These are phyloP conservation scores for Phytophthora citrophthora DNA, from an alignment of 352 stramenopile genomes.

Conservation along the genomic window DNA sequence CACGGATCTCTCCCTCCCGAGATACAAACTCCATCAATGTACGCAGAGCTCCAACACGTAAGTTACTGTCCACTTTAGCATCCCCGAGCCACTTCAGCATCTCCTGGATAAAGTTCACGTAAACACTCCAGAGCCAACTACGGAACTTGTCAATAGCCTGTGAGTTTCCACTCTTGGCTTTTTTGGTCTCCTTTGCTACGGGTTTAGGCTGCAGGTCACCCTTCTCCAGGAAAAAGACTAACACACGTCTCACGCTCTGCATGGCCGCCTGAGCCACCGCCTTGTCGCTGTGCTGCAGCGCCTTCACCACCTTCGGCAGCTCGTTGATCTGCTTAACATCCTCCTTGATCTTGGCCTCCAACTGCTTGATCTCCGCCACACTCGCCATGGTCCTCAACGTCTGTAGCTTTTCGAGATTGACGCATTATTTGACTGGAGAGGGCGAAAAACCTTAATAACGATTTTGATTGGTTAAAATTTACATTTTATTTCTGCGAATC, in stretches of 20 bases:
- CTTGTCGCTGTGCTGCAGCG: constrained; percentile 76
- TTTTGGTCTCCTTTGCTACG: constrained; percentile 50
- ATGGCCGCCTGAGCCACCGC: constrained; percentile 75
- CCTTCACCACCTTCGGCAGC: constrained; percentile 78
- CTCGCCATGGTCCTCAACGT: constrained; percentile 49
- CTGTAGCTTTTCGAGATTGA: constrained; percentile 28
- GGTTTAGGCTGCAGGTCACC: constrained; percentile 59
- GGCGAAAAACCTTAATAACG: not conserved
- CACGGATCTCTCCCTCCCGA: constrained; percentile 64
- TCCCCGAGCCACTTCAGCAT: constrained; percentile 80
- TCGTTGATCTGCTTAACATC: constrained; percentile 89
- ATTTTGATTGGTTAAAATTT: constrained; percentile 2
- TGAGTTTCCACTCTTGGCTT: constrained; percentile 37
- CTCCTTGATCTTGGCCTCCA: constrained; percentile 88
- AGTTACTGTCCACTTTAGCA: constrained; percentile 58
- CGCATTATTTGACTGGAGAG: constrained; percentile 22
- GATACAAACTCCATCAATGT: constrained; percentile 91
- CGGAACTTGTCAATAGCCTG: constrained; percentile 79
- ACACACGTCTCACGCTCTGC: constrained; percentile 78
- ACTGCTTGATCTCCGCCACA: constrained; percentile 81
- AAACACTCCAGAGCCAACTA: constrained; percentile 86
- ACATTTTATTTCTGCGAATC: constrained; percentile 2
- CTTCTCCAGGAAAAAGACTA: constrained; percentile 87
- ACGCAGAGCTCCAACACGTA: constrained; percentile 81
- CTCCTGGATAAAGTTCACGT: constrained; percentile 81